A percentile compares a stretch with the other conserved stretches of the same genome.
Conservation (phyloP, 2,329 filamentous ascomycete genomes). For the Aureobasidium namibiae region DNA sequence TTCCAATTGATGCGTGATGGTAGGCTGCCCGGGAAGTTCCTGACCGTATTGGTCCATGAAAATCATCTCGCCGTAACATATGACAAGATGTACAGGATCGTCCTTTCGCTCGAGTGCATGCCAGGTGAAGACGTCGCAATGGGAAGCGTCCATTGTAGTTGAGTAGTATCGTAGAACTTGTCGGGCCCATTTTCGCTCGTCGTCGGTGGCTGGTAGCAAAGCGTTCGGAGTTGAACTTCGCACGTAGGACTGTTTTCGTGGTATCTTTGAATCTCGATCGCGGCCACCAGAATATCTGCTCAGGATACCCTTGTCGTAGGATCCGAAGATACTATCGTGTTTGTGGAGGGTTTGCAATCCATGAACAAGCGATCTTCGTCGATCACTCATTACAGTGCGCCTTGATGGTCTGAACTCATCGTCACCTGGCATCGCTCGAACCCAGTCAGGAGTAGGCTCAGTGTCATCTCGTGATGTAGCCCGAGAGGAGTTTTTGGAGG, state of each 20-base stretch:
- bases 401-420: constrained; percentile 5
- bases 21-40: not conserved
- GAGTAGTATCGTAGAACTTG: not conserved
- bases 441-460: not conserved
- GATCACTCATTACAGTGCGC: not conserved
- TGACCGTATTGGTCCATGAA: constrained; percentile 10
- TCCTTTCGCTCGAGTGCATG: constrained; percentile 4
- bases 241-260: constrained; percentile 4
- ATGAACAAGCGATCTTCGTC: constrained; percentile 6
- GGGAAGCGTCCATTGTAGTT: not conserved
- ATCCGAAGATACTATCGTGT: not conserved
- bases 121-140: constrained; percentile 8
- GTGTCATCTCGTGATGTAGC: not conserved
- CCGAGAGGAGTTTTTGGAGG: not conserved
- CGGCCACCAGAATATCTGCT: constrained; percentile 8
- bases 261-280: constrained; percentile 3
- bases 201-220: not conserved
- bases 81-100: constrained; percentile 7
- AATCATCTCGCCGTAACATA: constrained; percentile 5
- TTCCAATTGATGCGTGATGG: not conserved
- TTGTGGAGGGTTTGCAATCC: not conserved
- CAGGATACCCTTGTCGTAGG: not conserved
- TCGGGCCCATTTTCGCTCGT: constrained; percentile 1
- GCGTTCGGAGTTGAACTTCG: constrained; percentile 2
- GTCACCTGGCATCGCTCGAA: constrained; percentile 5